Evolutionary conservation across 139 green algal species (phyloP), one percentile per base, ranked within the genome.

Genomic region (Picochlorum costavermella): DNA sequence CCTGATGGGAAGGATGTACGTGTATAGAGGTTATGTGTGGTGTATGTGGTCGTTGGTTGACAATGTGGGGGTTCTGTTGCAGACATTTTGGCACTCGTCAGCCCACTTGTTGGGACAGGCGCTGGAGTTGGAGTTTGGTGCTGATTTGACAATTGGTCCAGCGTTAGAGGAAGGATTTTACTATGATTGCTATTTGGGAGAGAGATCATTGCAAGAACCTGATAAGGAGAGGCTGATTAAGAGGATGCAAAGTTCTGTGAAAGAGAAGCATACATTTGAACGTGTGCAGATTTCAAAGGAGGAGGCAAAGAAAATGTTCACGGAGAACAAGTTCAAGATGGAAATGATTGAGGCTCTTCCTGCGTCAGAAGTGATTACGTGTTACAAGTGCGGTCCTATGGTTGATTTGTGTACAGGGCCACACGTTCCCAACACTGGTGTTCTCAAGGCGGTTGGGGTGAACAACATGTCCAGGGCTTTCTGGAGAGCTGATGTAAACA

Each of bases 281-380:
- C 79, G 93, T 11, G 81, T 96, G 28, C 90, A 82, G 30, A 92
- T 98, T 6, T 84, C 69, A n/a, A 70, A 90, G 1, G 85, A 93
- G 3, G 89, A 98, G 78, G 93, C 93, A 30, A 79, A 96, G 40
- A 61, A 75, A 49, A 98, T 98, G 91, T 98, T 98, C 65, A 49
- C 88, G 61, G 90, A 97, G 69, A 98, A 98, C 83, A 91, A 95
- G 70, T 98, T 98, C 85, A 98, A 98, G 83, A 80, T 94, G 26
- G 94, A 99, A 80, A 92, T 98, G 70, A 96, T 98, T 72, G 60
- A 67, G 4, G 81, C 80, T 26, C 82, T 98, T 37, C 81, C 90
- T 2, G 67, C 77, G 3, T 86, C 92, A 33, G 89, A 84, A 49
- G 83, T 80, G 61, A 99, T 99, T 79, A 88, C 81, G 17, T 66